Evolutionary conservation across 2,329 filamentous ascomycete species (phyloP).

Genomic region (Spiromastix sp.): DNA sequence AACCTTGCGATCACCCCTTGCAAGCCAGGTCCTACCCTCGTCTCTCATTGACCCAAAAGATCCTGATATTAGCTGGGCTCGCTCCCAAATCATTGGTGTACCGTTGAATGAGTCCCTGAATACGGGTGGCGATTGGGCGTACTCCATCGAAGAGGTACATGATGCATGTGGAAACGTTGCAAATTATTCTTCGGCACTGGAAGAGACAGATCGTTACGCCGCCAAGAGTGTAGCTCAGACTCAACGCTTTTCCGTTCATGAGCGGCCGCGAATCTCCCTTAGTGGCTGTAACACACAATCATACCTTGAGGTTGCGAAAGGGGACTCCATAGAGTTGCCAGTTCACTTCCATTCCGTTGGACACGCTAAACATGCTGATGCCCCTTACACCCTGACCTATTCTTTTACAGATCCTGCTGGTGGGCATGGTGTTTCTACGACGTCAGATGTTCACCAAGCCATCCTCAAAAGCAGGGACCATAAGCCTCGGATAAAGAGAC

Average conservation of each 20-base stretch:
- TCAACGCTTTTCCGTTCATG: slow-evolving; percentile 75
- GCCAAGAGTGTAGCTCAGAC: slow-evolving; percentile 53
- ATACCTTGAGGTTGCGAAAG: slow-evolving; percentile 75
- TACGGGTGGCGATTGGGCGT: slow-evolving; percentile 71
- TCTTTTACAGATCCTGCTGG: slow-evolving; percentile 70
- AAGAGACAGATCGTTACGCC: slow-evolving; percentile 56
- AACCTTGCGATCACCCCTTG: slow-evolving; percentile 65
- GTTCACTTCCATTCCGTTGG: slow-evolving; percentile 58
- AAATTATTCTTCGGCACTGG: slow-evolving; percentile 53
- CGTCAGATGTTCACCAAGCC: slow-evolving; percentile 49
- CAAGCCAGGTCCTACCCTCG: slow-evolving; percentile 49
- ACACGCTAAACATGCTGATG: slow-evolving; percentile 45
- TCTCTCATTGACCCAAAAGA: slow-evolving; percentile 45
- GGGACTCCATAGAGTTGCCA: slow-evolving; percentile 57
- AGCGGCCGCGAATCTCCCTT: slow-evolving; percentile 66
- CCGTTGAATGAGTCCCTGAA: slow-evolving; percentile 84
- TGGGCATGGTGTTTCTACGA: slow-evolving; percentile 53
- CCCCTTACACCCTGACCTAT: slow-evolving; percentile 65
- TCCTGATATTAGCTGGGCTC: slow-evolving; percentile 62
- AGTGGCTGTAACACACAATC: slow-evolving; percentile 66
- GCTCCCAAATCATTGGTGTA: slow-evolving; percentile 62
- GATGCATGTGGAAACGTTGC: slow-evolving; percentile 84
- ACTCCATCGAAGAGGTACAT: slow-evolving; percentile 81
- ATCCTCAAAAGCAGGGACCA: slow-evolving; percentile 48
- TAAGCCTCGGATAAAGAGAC: slow-evolving; percentile 57